A percentile compares a stretch with the other conserved stretches of the same genome.
Evolutionary conservation across 2,329 filamentous ascomycete species (phyloP).

Genomic region (Pyrenophora seminiperda): DNA sequence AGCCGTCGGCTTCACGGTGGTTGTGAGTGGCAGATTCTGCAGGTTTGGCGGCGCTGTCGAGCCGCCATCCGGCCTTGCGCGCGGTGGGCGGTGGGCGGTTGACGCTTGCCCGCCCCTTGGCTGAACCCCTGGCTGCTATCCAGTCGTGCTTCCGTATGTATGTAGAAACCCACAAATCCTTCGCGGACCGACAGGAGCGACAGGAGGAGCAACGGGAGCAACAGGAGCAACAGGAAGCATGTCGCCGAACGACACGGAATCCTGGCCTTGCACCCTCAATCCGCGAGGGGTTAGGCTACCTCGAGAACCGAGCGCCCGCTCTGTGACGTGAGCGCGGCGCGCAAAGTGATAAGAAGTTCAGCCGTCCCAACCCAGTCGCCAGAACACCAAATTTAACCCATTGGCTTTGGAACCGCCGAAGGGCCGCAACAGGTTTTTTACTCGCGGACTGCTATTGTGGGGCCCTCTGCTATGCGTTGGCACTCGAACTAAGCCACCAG

Average conservation of each 20-base stretch:
- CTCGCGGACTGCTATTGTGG: conserved; percentile 37
- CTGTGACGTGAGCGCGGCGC: conserved; percentile 28
- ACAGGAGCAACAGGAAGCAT: conserved; percentile 20
- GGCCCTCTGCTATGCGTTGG: conserved; percentile 46
- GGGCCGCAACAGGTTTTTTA: conserved; percentile 29
- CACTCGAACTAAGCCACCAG: conserved; percentile 41
- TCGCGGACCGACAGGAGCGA: conserved; percentile 25
- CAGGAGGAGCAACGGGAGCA: too few relatives aligned
- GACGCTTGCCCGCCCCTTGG: conserved; percentile 26
- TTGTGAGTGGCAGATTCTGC: conserved; percentile 11
- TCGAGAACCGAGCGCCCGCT: conserved; percentile 23
- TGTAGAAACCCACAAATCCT: conserved; percentile 27
- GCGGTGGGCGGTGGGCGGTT: too few relatives aligned
- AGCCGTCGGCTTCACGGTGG: conserved; percentile 16
- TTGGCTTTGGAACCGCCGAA: conserved; percentile 40
- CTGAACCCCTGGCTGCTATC: conserved; percentile 29
- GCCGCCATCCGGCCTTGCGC: conserved; percentile 23
- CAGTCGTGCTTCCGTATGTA: too few relatives aligned
- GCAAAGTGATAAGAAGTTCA: conserved; percentile 44
- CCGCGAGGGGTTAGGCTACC: conserved; percentile 23
- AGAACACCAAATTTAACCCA: conserved; percentile 35
- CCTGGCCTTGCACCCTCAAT: conserved; percentile 24
- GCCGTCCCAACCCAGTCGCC: conserved; percentile 27
- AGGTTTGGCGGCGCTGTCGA: conserved; percentile 28
- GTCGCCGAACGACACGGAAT: conserved; percentile 30